phyloP scores from a whole-genome alignment of 768 basidiomycete species.

The Lanmaoa pseudosensibilis region DNA sequence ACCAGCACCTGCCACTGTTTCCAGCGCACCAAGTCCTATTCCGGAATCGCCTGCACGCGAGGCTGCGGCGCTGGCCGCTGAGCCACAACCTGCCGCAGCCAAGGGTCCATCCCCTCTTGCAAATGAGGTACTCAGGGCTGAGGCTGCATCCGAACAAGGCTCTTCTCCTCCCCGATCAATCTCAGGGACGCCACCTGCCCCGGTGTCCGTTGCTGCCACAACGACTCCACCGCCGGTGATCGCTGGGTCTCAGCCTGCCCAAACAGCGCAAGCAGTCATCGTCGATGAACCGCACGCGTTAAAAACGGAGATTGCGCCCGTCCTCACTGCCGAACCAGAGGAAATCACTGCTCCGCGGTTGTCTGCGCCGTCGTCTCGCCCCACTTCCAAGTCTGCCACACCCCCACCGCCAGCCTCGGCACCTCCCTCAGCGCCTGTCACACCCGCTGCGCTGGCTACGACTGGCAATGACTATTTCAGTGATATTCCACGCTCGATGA shows the following conservation, averaged over 20 bases:
- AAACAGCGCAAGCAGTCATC: slow-evolving; percentile 6
- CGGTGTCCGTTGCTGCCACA: slow-evolving; percentile 18
- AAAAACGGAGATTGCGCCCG: slow-evolving; percentile 41
- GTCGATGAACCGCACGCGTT: slow-evolving; percentile 20
- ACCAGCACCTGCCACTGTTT: slow-evolving; percentile 19
- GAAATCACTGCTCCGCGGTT: slow-evolving; percentile 20
- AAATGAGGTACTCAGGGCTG: slow-evolving; percentile 25
- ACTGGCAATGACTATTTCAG: slow-evolving; percentile 20
- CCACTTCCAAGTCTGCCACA: slow-evolving; percentile 18
- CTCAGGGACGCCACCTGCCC: slow-evolving; percentile 20
- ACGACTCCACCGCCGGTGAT: slow-evolving; percentile 15
- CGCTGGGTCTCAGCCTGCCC: slow-evolving; percentile 1
- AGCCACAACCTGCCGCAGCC: slow-evolving; percentile 21
- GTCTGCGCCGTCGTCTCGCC: slow-evolving; percentile 14
- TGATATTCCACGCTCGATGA: slow-evolving; percentile 28
- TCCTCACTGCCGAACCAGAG: slow-evolving; percentile 54
- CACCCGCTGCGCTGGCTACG: slow-evolving; percentile 19
- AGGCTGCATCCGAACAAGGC: slow-evolving; percentile 14
- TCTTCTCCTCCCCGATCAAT: slow-evolving; percentile 21
- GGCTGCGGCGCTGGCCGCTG: slow-evolving; percentile 41
- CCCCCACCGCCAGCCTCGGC: slow-evolving; percentile 20
- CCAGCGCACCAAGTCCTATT: slow-evolving; percentile 58
- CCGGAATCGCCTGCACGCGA: slow-evolving; percentile 68
- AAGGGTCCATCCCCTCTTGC: slow-evolving; percentile 47
- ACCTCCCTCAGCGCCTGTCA: slow-evolving; percentile 23